Base-by-base conservation (phyloP, 805 yeast species). In the Yarrowia porcina region DNA sequence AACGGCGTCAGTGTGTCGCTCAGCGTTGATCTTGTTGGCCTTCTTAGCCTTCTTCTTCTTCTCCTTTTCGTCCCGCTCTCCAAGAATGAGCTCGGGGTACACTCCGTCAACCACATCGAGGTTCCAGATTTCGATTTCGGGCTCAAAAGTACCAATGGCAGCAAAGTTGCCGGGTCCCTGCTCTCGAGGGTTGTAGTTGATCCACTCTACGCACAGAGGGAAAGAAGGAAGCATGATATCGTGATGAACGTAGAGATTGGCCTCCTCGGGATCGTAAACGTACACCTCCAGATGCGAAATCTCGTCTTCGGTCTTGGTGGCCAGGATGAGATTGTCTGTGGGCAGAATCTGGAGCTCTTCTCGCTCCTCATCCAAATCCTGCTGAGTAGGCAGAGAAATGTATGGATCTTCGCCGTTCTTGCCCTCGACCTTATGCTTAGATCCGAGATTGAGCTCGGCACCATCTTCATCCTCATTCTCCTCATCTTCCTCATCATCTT, bases 121-220 rank as follows among this genome's bases (percentile, higher is more conserved):
- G 75, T 94, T 91, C 98, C 98, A 94, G 65, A 94, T 82, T 76
- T 94, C 99, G 74, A 94, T 93, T 72, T 89, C 96, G 41, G 99
- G 99, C 69, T 93, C 98, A 73, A 94, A 93, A 1, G 98, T 89
- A 72, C 98, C 98, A 67, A 94, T 80, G 13, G 99, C 99, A 1
- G 96, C 98, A 75, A 90, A 91, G 75, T 91, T 94, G 11, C 96
- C 97, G 30, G 85, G 76, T 65, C 83, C 82, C 32, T 75, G 74
- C 21, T 75, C 76, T 42, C 77, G 77, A 35, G 78, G 77, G 13
- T 75, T 68, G 73, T 82, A 88, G 74, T 90, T 88, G 66, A 94
- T 74, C 98, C 98, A 93, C 75, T 94, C 99, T 33, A 92, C 92
- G 73, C 97, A 90, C 65, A 94, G 80, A 42, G 99, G 99, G 81